Evolutionary conservation across 2,329 filamentous ascomycete species (phyloP).

Genomic region (Aureobasidium zeae): DNA sequence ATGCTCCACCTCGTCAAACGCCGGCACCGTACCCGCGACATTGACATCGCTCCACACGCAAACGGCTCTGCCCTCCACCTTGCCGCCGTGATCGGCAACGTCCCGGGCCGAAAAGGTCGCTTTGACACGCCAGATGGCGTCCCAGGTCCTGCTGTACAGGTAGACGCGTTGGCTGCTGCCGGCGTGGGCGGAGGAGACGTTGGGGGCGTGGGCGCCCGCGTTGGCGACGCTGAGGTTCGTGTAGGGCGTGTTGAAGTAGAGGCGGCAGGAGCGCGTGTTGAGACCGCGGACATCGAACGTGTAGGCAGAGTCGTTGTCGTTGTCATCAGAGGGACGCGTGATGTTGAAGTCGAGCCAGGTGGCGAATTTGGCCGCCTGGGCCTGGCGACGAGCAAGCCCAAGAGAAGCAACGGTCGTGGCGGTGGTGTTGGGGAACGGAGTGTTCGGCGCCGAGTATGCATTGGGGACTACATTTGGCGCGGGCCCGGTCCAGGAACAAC

Average conservation of each 20-base stretch:
- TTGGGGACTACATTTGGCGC: constrained; percentile 51
- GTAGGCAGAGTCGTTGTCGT: constrained; percentile 41
- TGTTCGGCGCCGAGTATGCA: constrained; percentile 1
- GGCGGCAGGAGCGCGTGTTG: constrained; percentile 69
- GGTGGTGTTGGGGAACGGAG: constrained; percentile 17
- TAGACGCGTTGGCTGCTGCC: constrained; percentile 57
- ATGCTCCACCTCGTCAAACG: constrained; percentile 67
- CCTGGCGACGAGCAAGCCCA: constrained; percentile 18
- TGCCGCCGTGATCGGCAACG: constrained; percentile 24
- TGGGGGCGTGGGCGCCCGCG: constrained; percentile 35
- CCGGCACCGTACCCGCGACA: constrained; percentile 60
- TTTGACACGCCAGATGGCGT: constrained; percentile 60
- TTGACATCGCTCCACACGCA: constrained; percentile 90
- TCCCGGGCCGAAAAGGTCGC: not conserved
- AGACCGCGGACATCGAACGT: constrained; percentile 56
- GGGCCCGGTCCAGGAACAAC: constrained; percentile 64
- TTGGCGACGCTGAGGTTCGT: constrained; percentile 52
- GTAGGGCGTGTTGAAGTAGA: constrained; percentile 63
- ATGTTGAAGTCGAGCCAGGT: constrained; percentile 60
- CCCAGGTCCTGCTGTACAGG: constrained; percentile 77
- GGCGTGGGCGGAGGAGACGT: too few species aligned
- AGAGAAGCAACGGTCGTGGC: constrained; percentile 26
- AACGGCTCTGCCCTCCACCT: constrained; percentile 55
- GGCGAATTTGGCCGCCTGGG: constrained; percentile 2
- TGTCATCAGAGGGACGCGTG: constrained; percentile 34